Base-by-base conservation (phyloP, 2,329 filamentous ascomycete genomes). In the Pyrenophora teres region DNA sequence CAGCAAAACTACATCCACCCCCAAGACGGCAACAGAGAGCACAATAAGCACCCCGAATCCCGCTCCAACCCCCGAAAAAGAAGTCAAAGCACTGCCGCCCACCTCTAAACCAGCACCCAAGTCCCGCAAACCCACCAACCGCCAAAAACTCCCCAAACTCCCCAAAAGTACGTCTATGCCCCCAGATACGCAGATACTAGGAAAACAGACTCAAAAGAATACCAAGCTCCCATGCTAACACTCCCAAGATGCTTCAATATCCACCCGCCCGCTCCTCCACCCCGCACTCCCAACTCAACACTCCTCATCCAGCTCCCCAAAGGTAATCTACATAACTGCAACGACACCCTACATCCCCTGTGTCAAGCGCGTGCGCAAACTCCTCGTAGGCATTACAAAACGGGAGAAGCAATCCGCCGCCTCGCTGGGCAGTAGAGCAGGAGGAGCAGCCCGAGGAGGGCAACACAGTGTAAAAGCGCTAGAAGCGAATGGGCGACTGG, bases 291-390 rank as follows among this genome's bases (percentile, higher is more conserved):
- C 82, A 3, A 80, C 81, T 0, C 81, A 82, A 3, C 83, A 82
- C 68, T 72, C 81, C 15, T 77, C 77, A 46, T 58, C 79, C 39
- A 60, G 64, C 1, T 66, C 74, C 4, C 80, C 77, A 9, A 86
- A 86, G 70, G 70, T 82, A 54, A 78, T 92, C 70, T 90, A 90
- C 75, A 78, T 92, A 50, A 85, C 83, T 32, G 74, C 82, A 35
- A 78, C 78, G 32, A 85, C 87, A 0, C 85, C 86, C 6, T 89
- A 90, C 76, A 83, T 90, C 72, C 83, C 87, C 9, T 78, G 83
- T 4, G 80, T 89, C 10, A 85, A 84, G 63, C 85, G 87, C 43
- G 81, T 86, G 12, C 82, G 84, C 54, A 84, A 84, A 53, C 80
- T 85, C 1, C 83, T 92, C 3, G 77, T 82, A 38, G 77, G 81